Evolutionary conservation across 371 early-diverging fungal genomes (phyloP), one percentile per base, ranked within the genome.

Genomic region (Neoconidiobolus thromboides): DNA sequence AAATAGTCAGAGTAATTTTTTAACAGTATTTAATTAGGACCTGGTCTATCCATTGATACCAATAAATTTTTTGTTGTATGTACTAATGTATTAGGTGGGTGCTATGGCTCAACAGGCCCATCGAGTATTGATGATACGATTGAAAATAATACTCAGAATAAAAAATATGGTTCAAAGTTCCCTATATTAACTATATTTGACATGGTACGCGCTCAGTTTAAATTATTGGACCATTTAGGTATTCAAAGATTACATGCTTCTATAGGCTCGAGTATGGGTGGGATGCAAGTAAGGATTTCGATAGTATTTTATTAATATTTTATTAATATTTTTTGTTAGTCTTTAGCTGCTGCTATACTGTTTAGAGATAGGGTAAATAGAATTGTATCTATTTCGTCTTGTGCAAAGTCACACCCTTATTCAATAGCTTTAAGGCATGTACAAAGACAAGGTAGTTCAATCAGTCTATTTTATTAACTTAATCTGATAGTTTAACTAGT

Each of bases 191-290:
- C 96, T 7, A 78, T 96, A 14, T 89, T 83, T 74, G 96, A 96
- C 66, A 93, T 93, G 88, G 83, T 93, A 6, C 76, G 91, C 38
- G 92, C 95, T 6, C 96, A 96, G 67, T 89, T 92, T 64, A 69
- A 76, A 48, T 67, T 96, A 63, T 65, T 93, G 55, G 88, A 93
- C 65, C 59, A 70, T 42, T 69, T 96, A 64, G 87, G 87, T 0
- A 86, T 96, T 60, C 63, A 79, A 2, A 79, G 76, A 57, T 66
- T 94, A 52, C 83, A 93, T 68, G 94, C 95, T 12, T 81, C 82
- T 52, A 93, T 96, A 0, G 96, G 96, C 0, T 75, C 85, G 39
- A 89, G 89, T 68, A 93, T 94, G 93, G 95, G 94, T 49, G 94
- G 93, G 10, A 92, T 93, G 93, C 91, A 88, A 72, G 77, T 76